Conservation (phyloP, 495 filamentous ascomycete species). For the Neurospora sublineolata region DNA sequence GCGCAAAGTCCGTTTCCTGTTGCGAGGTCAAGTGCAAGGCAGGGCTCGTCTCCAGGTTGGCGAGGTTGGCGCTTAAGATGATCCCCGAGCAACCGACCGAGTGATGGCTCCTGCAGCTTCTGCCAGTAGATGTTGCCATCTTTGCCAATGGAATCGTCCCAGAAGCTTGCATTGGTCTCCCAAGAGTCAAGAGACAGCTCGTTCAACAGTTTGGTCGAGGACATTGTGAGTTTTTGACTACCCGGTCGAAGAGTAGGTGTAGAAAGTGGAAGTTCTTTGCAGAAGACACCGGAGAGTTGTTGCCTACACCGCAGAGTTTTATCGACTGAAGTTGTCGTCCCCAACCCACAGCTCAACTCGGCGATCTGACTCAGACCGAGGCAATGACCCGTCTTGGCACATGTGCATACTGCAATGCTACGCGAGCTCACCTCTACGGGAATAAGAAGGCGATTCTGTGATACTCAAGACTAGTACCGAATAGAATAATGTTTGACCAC, state of each 20-base stretch:
- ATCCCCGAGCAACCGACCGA: constrained; percentile 17
- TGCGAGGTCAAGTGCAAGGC: constrained; percentile 26
- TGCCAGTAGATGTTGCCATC: constrained; percentile 31
- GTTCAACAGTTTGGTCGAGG: neutral
- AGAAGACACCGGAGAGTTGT: neutral
- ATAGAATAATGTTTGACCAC: neutral
- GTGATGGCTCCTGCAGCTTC: constrained; percentile 25
- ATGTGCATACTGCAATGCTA: neutral
- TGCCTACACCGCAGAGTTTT: neutral
- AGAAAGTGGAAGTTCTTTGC: no score
- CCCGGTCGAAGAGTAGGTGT: neutral
- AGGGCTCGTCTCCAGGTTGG: no score
- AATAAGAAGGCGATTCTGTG: neutral
- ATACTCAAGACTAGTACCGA: neutral
- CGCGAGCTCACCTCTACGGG: neutral
- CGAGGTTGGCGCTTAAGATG: no score
- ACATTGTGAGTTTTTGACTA: neutral
- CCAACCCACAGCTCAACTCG: neutral
- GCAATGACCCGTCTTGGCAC: neutral
- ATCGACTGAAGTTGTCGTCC: neutral
- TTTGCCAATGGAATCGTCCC: constrained; percentile 26
- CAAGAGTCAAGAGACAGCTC: constrained; percentile 16
- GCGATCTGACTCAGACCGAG: neutral
- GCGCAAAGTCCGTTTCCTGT: constrained; percentile 34
- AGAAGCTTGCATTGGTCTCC: constrained; percentile 25